phyloP scores from a whole-genome alignment of 805 yeast species.

The Pichia cephalocereana region DNA sequence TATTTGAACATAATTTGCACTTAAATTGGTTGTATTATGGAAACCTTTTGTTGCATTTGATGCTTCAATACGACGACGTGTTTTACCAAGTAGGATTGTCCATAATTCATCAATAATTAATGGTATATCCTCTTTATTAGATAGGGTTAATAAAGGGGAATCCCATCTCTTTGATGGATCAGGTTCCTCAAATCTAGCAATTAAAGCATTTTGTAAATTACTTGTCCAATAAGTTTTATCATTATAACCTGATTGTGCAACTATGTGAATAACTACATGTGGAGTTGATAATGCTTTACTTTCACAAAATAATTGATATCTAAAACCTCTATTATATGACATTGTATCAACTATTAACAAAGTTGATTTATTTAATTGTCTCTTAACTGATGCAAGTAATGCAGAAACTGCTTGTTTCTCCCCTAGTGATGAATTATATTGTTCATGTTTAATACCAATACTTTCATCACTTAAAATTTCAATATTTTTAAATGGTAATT shows the following conservation, averaged over 20 bases:
- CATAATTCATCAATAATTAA: conserved; percentile 45
- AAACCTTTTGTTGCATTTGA: conserved; percentile 50
- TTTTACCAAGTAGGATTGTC: no score
- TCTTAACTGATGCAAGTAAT: conserved; percentile 82
- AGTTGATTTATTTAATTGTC: conserved; percentile 58
- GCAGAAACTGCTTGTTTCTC: conserved; percentile 80
- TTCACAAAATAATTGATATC: conserved; percentile 92
- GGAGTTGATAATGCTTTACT: conserved; percentile 78
- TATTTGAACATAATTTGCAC: conserved; percentile 66
- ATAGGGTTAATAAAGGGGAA: conserved; percentile 72
- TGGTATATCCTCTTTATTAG: conserved; percentile 43
- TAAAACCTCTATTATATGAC: conserved; percentile 87
- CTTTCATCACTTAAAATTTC: conserved; percentile 48
- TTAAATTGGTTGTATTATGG: conserved; percentile 73
- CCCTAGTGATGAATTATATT: conserved; percentile 59
- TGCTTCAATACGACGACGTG: conserved; percentile 25
- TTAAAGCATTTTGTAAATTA: conserved; percentile 54
- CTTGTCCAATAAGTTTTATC: conserved; percentile 48
- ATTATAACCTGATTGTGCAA: conserved; percentile 40
- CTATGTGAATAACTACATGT: conserved; percentile 72
- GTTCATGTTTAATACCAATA: conserved; percentile 58
- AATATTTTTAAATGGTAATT: no score
- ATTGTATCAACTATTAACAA: conserved; percentile 81
- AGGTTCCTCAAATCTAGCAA: conserved; percentile 91
- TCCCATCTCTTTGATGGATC: conserved; percentile 85